phyloP scores from a whole-genome alignment of 176 grass and related monocot species.

The Zoysia pacifica region DNA sequence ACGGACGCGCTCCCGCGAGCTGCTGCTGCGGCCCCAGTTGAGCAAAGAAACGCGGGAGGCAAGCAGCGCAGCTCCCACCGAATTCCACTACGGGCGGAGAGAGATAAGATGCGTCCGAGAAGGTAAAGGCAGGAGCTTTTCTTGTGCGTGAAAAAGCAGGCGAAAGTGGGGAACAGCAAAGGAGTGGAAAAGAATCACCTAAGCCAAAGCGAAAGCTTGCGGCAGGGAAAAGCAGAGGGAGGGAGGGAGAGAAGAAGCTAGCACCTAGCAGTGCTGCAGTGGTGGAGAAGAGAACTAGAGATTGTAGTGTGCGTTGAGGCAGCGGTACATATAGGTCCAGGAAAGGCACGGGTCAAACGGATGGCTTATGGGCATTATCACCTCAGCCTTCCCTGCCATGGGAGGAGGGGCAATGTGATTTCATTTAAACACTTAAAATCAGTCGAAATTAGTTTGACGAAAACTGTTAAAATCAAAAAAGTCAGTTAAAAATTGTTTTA shows the following conservation, averaged over 20 bases:
- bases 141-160: conserved; percentile 68
- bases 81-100: conserved; percentile 52
- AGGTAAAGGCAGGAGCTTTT: conserved; percentile 68
- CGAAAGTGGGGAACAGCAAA: conserved; percentile 41
- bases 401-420: conserved; percentile 31
- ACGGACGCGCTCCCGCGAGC: conserved; percentile 10
- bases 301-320: conserved; percentile 30
- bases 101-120: conserved; percentile 40
- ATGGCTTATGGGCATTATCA: conserved; percentile 57
- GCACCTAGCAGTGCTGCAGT: background rate
- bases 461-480: no score
- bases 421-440: no score
- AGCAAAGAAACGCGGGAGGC: conserved; percentile 49
- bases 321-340: conserved; percentile 40
- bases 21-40: conserved; percentile 28
- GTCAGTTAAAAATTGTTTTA: no score
- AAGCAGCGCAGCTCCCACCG: conserved; percentile 44
- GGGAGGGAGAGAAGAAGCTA: background rate
- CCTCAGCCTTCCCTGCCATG: conserved; percentile 79
- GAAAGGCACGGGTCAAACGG: conserved; percentile 58
- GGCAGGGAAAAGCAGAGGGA: conserved; percentile 46
- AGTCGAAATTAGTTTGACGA: no score
- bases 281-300: conserved; percentile 7
- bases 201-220: conserved; percentile 56
- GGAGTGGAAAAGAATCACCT: conserved; percentile 50